Conservation (phyloP, 371 early-diverging fungal species). For the Gilbertella persicaria region DNA sequence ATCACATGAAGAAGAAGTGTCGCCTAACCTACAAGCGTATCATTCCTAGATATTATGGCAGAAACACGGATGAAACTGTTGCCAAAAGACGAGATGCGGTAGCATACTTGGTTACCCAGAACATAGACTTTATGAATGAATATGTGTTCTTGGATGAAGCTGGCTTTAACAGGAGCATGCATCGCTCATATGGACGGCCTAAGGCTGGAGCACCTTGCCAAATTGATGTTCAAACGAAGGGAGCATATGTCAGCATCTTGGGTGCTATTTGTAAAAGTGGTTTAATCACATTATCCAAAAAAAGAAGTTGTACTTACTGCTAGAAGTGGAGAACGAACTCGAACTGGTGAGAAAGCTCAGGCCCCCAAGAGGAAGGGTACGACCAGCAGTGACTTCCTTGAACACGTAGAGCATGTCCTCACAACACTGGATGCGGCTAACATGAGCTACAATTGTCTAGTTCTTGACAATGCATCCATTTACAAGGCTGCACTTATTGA, state of each 20-base stretch:
- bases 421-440: slow-evolving; percentile 4
- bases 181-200: slow-evolving; percentile 18
- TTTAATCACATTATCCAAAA: slow-evolving; percentile 17
- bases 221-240: slow-evolving; percentile 16
- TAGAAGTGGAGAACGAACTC: slow-evolving; percentile 11
- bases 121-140: slow-evolving; percentile 23
- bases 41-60: slow-evolving; percentile 19
- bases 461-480: slow-evolving; percentile 11
- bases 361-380: slow-evolving; percentile 13
- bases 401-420: slow-evolving; percentile 13
- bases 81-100: slow-evolving; percentile 22
- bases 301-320: slow-evolving; percentile 9
- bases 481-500: slow-evolving; percentile 11
- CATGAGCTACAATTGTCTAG: slow-evolving; percentile 3
- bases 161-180: slow-evolving; percentile 17
- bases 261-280: slow-evolving; percentile 12
- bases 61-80: slow-evolving; percentile 18
- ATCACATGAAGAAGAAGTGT: slow-evolving; percentile 21
- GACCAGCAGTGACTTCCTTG: slow-evolving; percentile 6
- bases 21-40: slow-evolving; percentile 23
- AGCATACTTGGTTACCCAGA: slow-evolving; percentile 20
- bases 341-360: slow-evolving; percentile 8
- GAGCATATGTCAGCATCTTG: slow-evolving; percentile 13
- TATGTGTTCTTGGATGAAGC: slow-evolving; percentile 21
- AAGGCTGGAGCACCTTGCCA: slow-evolving; percentile 19